Evolutionary conservation across 495 filamentous ascomycete species (phyloP).

Genomic region (Penicillium coffeae): DNA sequence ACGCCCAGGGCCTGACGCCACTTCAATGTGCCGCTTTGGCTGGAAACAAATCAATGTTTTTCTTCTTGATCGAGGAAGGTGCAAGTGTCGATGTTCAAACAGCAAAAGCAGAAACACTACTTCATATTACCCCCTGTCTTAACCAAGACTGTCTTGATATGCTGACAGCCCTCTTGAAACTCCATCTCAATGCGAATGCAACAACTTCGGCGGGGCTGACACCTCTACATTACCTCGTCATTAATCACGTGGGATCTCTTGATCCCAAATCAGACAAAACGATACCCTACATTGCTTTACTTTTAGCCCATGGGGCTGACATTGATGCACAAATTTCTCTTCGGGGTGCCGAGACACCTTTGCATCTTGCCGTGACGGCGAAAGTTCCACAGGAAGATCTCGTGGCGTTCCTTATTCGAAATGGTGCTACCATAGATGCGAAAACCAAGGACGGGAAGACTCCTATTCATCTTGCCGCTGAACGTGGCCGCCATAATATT

Average conservation of each 20-base stretch:
- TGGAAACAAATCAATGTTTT: slow-evolving; percentile 28
- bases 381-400: slow-evolving; percentile 13
- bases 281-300: slow-evolving; percentile 20
- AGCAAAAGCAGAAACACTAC: slow-evolving; percentile 24
- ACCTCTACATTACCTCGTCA: slow-evolving; percentile 28
- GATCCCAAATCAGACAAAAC: slow-evolving; percentile 18
- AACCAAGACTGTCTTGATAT: slow-evolving; percentile 27
- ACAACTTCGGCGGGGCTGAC: slow-evolving; percentile 22
- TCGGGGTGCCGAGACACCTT: slow-evolving; percentile 19
- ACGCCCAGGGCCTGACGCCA: slow-evolving; percentile 26
- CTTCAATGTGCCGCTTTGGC: slow-evolving; percentile 30
- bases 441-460: slow-evolving; percentile 30
- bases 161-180: slow-evolving; percentile 16
- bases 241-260: slow-evolving; percentile 12
- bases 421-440: slow-evolving; percentile 29
- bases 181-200: slow-evolving; percentile 14
- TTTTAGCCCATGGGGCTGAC: slow-evolving; percentile 22
- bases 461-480: slow-evolving; percentile 37
- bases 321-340: slow-evolving; percentile 18
- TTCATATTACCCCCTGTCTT: slow-evolving; percentile 27
- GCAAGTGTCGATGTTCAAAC: slow-evolving; percentile 27
- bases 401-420: slow-evolving; percentile 26
- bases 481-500: slow-evolving; percentile 25
- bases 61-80: slow-evolving; percentile 21
- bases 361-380: slow-evolving; percentile 24